Conservation (phyloP, 169 alveolate genomes). For the Cryptosporidium sp. region DNA sequence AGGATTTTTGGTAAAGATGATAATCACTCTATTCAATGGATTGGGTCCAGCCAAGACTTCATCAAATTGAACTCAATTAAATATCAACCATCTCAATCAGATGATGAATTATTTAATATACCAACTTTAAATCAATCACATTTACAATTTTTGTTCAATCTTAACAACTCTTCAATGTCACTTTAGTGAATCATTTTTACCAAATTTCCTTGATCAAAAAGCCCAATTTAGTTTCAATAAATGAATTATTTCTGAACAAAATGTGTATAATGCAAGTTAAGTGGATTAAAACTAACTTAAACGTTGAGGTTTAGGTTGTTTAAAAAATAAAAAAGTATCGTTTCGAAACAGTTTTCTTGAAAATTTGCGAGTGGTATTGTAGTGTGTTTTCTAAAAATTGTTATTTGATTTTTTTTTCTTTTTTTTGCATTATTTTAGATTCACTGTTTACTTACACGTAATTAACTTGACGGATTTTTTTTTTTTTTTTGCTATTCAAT, state of each 20-base stretch:
- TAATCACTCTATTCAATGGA: slow-evolving; percentile 76
- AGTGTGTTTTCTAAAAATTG: slow-evolving; percentile 10
- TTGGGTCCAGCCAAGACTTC: slow-evolving; percentile 68
- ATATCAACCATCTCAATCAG: slow-evolving; percentile 69
- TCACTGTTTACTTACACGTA: background rate
- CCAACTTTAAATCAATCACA: slow-evolving; percentile 72
- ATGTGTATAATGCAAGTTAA: background rate
- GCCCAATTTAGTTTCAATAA: background rate
- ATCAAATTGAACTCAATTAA: slow-evolving; percentile 51
- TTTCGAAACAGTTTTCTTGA: background rate
- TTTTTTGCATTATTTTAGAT: background rate
- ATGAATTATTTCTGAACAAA: background rate
- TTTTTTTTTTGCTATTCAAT: background rate
- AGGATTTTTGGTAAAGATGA: slow-evolving; percentile 74
- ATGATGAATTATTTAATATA: slow-evolving; percentile 58
- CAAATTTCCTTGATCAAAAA: background rate
- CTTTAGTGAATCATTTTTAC: background rate
- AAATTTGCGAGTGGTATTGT: background rate
- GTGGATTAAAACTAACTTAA: slow-evolving; percentile 31
- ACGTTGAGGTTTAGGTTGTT: slow-evolving; percentile 74
- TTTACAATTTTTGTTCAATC: slow-evolving; percentile 57
- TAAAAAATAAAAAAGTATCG: background rate
- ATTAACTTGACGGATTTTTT: background rate
- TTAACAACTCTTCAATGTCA: slow-evolving; percentile 37
- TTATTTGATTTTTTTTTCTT: background rate